Evolutionary conservation across 176 grass and related monocot genomes (phyloP), one percentile per base, ranked within the genome.

Genomic region (Bothriochloa decipiens): DNA sequence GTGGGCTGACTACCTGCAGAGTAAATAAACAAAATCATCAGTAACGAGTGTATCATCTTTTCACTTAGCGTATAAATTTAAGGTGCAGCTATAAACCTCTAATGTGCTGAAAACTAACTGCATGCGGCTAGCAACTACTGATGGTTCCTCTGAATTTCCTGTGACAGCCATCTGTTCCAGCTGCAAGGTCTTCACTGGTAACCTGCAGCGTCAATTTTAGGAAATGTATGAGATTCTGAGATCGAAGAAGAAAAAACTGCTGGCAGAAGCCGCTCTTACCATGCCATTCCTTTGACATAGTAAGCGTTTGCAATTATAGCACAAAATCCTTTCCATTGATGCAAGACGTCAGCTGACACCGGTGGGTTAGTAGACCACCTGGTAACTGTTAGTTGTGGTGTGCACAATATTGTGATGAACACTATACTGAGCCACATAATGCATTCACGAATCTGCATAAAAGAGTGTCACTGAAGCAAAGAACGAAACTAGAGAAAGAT

Each of bases 281-380:
- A 95, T 90, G 96, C 96, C 96, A 98, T 98, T 85, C 96, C 96
- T 72, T 94, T 94, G 35, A 88, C 79, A 77, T 96, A 95, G 85
- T 98, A 98, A 58, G 96, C 96, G 43, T 96, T 95, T 70, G 96
- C 91, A 10, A 98, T 98, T 65, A 98, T 43, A 28, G 89, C 96
- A 50, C 96, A 98, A 86, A 98, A 95, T 16, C 96, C 96, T 93
- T 95, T 95, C 96, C 93, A 98, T 75, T 98, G 91, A 77, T 98
- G 80, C 88, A 94, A 90, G 35, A 91, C 81, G 4, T 95, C 93
- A 41, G 89, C 70, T 13, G 96, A 98, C 45, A 98, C 96, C 3
- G 96, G 96, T 57, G 85, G 79, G 15, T 84, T 81, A 47, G 89
- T 81, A 79, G 96, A 98, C 96, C 96, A 98, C 67, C 96, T 95